These are phyloP conservation scores for Talaromyces islandicus DNA, from an alignment of 2,329 filamentous ascomycete genomes.

Conservation along the genomic window DNA sequence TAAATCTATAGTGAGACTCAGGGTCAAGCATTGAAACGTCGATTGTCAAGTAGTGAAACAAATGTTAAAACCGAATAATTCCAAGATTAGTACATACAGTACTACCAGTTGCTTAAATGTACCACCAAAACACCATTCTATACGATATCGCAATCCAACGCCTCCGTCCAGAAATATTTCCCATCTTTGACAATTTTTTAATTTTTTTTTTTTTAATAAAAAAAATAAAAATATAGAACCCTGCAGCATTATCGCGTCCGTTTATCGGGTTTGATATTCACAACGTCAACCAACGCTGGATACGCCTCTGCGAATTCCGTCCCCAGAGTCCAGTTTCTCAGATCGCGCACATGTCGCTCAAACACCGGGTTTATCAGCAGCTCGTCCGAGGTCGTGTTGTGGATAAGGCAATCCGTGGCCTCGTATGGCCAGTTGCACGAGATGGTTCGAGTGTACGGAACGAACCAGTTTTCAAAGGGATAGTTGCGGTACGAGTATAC, in stretches of 20 bases:
- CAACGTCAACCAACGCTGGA: conserved; percentile 48
- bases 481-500: conserved; percentile 51
- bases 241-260: background rate
- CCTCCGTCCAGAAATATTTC: too few relatives aligned
- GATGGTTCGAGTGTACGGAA: conserved; percentile 71
- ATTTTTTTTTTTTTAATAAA: too few relatives aligned
- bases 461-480: conserved; percentile 74
- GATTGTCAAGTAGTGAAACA: background rate
- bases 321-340: conserved; percentile 79
- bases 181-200: too few relatives aligned
- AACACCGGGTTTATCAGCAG: conserved; percentile 81
- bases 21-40: too few relatives aligned
- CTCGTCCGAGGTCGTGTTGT: conserved; percentile 49
- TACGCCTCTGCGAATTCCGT: conserved; percentile 61
- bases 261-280: conserved; percentile 25
- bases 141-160: background rate
- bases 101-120: background rate
- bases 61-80: background rate
- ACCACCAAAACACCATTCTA: background rate
- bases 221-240: too few relatives aligned
- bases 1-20: too few relatives aligned
- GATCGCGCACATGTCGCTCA: conserved; percentile 66
- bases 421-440: conserved; percentile 82
- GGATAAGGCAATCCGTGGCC: conserved; percentile 61
- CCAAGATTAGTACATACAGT: background rate